Percentiles rank a stretch among this genome's conserved stretches.
Conservation (phyloP, 176 grass and related monocot species). For the Zea luxurians region DNA sequence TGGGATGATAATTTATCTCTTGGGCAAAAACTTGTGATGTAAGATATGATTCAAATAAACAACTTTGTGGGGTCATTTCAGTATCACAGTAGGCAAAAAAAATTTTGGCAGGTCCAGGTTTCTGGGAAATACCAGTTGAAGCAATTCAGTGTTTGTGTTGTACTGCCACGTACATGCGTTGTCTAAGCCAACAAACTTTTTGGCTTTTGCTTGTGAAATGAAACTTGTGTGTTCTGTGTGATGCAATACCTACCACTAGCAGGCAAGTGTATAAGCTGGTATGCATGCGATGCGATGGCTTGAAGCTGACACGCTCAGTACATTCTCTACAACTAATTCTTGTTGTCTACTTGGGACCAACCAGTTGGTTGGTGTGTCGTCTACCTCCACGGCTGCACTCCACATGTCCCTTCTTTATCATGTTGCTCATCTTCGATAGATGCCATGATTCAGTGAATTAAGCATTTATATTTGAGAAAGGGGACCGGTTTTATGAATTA, state of each 20-base stretch:
- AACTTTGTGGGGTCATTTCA: conserved; percentile 11
- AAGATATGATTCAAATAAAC: not conserved
- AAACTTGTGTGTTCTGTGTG: conserved; percentile 29
- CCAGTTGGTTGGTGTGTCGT: conserved; percentile 40
- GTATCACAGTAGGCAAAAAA: not conserved
- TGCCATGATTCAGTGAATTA: conserved; percentile 27
- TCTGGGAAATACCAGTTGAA: not conserved
- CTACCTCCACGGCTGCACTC: not conserved
- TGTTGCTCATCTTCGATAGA: conserved; percentile 31
- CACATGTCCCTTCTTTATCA: conserved; percentile 27
- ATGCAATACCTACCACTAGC: conserved; percentile 43
- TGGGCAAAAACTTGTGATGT: not conserved
- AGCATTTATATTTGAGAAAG: conserved; percentile 9
- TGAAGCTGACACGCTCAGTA: conserved; percentile 34
- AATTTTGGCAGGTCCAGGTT: not conserved
- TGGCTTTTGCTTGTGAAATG: conserved; percentile 4
- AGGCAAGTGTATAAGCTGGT: conserved; percentile 28
- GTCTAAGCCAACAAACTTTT: conserved; percentile 19
- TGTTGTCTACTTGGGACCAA: conserved; percentile 48
- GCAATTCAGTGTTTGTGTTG: not conserved
- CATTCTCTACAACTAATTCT: conserved; percentile 44
- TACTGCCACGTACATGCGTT: conserved; percentile 1
- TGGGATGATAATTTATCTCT: not conserved
- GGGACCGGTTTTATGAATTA: not conserved
- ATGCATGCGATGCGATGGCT: conserved; percentile 34